Percentiles rank a stretch among this genome's conserved stretches.
Conservation (phyloP, 371 early-diverging fungal genomes). For the Circinella umbellata region DNA sequence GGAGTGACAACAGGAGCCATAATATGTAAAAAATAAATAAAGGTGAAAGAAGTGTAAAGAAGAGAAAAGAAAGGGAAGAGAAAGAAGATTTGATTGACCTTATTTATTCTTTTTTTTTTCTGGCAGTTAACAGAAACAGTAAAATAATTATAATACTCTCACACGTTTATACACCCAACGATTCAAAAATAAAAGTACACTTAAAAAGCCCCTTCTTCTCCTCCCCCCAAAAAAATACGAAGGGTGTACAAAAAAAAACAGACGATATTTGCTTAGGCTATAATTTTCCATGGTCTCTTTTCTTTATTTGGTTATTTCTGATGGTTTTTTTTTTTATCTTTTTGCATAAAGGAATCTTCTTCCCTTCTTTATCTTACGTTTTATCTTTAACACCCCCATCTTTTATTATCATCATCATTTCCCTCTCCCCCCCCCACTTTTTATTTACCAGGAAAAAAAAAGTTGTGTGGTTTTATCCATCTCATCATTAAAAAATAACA, state of each 20-base stretch:
- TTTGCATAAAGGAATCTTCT: no score
- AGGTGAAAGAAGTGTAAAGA: neutral
- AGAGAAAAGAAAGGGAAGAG: neutral
- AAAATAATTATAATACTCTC: no score
- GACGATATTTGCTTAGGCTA: neutral
- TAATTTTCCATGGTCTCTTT: conserved; percentile 1
- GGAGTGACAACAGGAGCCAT: conserved; percentile 31
- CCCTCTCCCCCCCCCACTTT: neutral
- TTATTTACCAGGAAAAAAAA: neutral
- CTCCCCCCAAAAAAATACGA: neutral
- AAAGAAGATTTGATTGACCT: neutral
- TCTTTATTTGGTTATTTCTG: neutral
- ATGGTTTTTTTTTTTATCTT: no score
- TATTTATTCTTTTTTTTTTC: neutral
- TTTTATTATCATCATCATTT: neutral
- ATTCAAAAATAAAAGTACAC: no score
- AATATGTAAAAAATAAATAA: neutral
- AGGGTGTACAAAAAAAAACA: neutral
- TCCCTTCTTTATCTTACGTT: no score
- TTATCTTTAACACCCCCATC: neutral
- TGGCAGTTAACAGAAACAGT: neutral
- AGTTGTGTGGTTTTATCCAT: neutral
- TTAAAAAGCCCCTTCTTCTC: no score
- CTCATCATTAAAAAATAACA: neutral
- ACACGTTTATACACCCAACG: no score